These are phyloP conservation scores for Alternaria ethzedia DNA, from an alignment of 2,329 filamentous ascomycete species.

Conservation along the genomic window DNA sequence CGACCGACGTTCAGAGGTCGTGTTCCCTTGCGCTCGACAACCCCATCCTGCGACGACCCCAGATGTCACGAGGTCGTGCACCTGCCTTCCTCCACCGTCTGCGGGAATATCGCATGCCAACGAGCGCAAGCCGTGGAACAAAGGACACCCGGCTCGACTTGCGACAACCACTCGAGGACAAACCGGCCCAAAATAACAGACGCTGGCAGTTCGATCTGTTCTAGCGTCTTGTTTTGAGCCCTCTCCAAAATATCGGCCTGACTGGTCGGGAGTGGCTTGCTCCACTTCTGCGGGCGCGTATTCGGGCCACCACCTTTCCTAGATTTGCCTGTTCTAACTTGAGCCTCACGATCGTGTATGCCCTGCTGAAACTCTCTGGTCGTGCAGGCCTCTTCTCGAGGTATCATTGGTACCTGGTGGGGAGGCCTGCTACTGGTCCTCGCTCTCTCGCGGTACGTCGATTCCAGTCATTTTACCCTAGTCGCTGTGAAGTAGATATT, in stretches of 20 bases:
- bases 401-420: constrained; percentile 46
- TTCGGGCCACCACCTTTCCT: constrained; percentile 42
- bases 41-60: constrained; percentile 28
- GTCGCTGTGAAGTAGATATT: constrained; percentile 37
- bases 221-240: constrained; percentile 44
- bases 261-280: constrained; percentile 47
- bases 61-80: constrained; percentile 33
- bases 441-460: constrained; percentile 50
- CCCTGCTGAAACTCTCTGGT: constrained; percentile 50
- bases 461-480: constrained; percentile 37
- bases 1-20: constrained; percentile 41
- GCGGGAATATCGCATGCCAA: constrained; percentile 32
- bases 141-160: constrained; percentile 39
- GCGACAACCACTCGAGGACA: constrained; percentile 41
- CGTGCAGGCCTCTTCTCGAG: constrained; percentile 46
- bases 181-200: constrained; percentile 39
- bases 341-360: constrained; percentile 52
- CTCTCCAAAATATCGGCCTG: constrained; percentile 44
- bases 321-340: constrained; percentile 48
- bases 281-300: constrained; percentile 48
- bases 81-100: constrained; percentile 29
- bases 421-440: constrained; percentile 46
- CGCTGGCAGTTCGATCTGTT: constrained; percentile 26
- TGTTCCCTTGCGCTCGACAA: constrained; percentile 50
- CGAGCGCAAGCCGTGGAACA: constrained; percentile 48